Conservation (phyloP, 148 eudicot genomes). For the Fagopyrum homotropicum region DNA sequence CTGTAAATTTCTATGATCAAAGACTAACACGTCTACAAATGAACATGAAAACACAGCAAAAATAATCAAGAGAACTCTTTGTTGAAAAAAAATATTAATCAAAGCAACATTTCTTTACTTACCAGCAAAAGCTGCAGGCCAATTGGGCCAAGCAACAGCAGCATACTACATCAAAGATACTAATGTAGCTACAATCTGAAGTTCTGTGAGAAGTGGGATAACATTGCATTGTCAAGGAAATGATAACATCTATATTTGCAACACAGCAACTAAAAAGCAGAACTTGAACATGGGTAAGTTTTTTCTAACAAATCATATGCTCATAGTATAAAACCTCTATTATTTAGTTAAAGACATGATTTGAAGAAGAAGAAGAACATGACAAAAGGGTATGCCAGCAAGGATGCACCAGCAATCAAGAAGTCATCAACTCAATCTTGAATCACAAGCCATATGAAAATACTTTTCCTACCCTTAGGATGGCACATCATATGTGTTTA, state of each 20-base stretch:
- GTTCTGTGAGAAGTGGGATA: conserved; percentile 1
- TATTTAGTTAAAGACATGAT: not conserved
- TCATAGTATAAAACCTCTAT: not conserved
- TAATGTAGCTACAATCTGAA: conserved; percentile 72
- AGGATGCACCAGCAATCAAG: not conserved
- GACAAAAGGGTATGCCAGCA: not conserved
- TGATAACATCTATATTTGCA: not conserved
- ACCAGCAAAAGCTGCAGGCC: conserved; percentile 90
- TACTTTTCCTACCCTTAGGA: not conserved
- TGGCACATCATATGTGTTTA: not conserved
- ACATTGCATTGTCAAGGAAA: not conserved
- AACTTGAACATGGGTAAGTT: not conserved
- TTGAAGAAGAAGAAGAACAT: not conserved
- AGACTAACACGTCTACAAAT: not conserved
- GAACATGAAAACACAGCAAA: not conserved
- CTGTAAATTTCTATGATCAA: not conserved
- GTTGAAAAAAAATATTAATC: not conserved
- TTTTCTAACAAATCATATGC: not conserved
- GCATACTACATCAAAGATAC: conserved; percentile 84
- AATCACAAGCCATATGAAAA: not conserved
- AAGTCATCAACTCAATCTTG: not conserved
- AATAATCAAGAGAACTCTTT: not conserved
- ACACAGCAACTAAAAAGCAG: not conserved
- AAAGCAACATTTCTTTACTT: conserved; percentile 19
- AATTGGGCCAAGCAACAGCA: conserved; percentile 73